Conservation (phyloP, 306 rosid genomes). For the Inga oerstediana region DNA sequence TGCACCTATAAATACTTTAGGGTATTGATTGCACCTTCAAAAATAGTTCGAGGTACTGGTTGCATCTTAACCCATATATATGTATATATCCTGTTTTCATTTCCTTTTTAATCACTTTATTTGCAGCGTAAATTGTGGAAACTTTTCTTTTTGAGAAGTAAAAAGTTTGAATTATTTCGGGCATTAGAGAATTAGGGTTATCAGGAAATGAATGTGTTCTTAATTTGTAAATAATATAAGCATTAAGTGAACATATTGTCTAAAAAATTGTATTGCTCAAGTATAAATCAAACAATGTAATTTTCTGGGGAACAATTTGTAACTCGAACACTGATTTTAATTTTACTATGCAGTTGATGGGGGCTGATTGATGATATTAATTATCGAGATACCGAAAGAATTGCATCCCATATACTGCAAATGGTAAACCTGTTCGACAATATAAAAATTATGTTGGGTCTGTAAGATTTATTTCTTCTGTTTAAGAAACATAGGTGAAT, state of each 20-base stretch:
- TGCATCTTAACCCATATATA: not conserved
- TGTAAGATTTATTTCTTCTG: not conserved
- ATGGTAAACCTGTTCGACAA: not conserved
- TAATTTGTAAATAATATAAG: not conserved
- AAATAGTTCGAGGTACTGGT: no score
- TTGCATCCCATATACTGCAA: conserved; percentile 7
- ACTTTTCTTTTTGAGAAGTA: not conserved
- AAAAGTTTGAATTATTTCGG: not conserved
- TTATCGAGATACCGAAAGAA: conserved; percentile 8
- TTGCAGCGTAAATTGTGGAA: not conserved
- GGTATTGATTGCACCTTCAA: no score
- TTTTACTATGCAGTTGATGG: conserved; percentile 77
- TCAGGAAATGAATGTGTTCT: not conserved
- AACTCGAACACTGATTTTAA: conserved; percentile 12
- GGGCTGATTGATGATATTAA: conserved; percentile 47
- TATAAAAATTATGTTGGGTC: conserved; percentile 17
- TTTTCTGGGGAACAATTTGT: not conserved
- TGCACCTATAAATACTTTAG: no score
- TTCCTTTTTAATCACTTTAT: not conserved
- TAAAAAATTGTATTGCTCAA: not conserved
- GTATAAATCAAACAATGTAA: not conserved
- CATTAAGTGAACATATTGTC: not conserved
- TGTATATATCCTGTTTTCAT: not conserved
- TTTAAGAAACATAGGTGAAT: not conserved
- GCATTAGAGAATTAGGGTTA: not conserved